Conservation (phyloP, 352 stramenopile species). For the Phytophthora pinifolia region DNA sequence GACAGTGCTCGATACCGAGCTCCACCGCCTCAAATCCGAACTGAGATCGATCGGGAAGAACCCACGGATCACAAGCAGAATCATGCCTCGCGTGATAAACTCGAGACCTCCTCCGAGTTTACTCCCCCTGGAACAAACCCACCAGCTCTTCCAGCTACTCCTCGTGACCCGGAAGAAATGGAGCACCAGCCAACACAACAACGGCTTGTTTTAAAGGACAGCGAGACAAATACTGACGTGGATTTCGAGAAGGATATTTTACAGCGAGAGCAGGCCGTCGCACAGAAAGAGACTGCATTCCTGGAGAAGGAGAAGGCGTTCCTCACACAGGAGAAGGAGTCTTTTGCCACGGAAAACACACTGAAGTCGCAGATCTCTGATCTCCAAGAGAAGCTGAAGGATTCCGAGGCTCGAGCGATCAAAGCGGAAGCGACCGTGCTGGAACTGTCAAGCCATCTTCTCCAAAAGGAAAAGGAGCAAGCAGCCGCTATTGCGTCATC, state of each 20-base stretch:
- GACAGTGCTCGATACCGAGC: not conserved
- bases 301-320: conserved; percentile 40
- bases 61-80: not conserved
- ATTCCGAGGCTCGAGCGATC: conserved; percentile 14
- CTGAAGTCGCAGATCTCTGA: conserved; percentile 27
- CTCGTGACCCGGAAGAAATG: not conserved
- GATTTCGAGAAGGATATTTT: conserved; percentile 55
- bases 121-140: conserved; percentile 2
- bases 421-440: conserved; percentile 32
- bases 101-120: not conserved
- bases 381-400: conserved; percentile 32
- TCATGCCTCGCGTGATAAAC: not conserved
- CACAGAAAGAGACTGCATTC: conserved; percentile 33
- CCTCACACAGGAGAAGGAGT: conserved; percentile 37
- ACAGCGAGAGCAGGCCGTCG: conserved; percentile 37
- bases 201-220: conserved; percentile 47
- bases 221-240: conserved; percentile 59
- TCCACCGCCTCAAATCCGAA: conserved; percentile 4
- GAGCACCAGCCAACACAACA: conserved; percentile 4
- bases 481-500: conserved; percentile 6
- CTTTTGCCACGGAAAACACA: conserved; percentile 35
- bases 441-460: conserved; percentile 29
- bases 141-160: not conserved
- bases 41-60: not conserved
- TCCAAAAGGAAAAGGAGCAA: conserved; percentile 35